phyloP scores from a whole-genome alignment of 2,329 filamentous ascomycete species.

The Bimuria novae-zelandiae region DNA sequence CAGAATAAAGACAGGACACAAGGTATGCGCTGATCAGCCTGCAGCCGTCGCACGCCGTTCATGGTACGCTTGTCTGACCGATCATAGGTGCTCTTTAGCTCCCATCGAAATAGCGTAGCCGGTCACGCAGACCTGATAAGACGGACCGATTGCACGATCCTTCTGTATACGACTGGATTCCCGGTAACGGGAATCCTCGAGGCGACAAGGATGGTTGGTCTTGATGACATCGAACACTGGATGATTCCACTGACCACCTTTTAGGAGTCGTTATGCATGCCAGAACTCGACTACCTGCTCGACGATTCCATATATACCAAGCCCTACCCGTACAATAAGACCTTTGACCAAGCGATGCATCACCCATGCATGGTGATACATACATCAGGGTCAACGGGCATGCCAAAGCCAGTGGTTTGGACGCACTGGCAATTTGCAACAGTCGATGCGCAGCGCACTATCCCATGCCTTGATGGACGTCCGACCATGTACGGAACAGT shows the following conservation, averaged over 20 bases:
- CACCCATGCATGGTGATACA: conserved; percentile 44
- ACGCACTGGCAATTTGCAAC: conserved; percentile 28
- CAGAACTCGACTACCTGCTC: conserved; percentile 31
- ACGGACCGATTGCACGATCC: conserved; percentile 31
- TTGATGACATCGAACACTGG: too few relatives aligned
- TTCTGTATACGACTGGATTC: conserved; percentile 31
- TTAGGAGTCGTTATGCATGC: conserved; percentile 28
- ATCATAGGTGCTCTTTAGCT: conserved; percentile 30
- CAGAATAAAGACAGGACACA: conserved; percentile 51
- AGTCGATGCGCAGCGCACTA: conserved; percentile 23
- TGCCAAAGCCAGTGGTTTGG: conserved; percentile 45
- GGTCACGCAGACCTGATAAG: conserved; percentile 31
- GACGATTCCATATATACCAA: conserved; percentile 18
- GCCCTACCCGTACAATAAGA: conserved; percentile 26
- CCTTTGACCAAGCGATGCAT: conserved; percentile 36
- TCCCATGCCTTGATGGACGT: conserved; percentile 23
- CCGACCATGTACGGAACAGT: conserved; percentile 21
- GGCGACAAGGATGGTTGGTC: conserved; percentile 26
- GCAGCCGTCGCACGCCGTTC: background rate
- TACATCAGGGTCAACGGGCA: conserved; percentile 45
- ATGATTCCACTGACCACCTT: too few relatives aligned
- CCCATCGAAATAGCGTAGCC: conserved; percentile 32
- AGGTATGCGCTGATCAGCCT: conserved; percentile 20
- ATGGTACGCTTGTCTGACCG: conserved; percentile 1
- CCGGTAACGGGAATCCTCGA: conserved; percentile 28